These are phyloP conservation scores for Adansonia digitata DNA, from an alignment of 345 rosid species.

Conservation along the genomic window DNA sequence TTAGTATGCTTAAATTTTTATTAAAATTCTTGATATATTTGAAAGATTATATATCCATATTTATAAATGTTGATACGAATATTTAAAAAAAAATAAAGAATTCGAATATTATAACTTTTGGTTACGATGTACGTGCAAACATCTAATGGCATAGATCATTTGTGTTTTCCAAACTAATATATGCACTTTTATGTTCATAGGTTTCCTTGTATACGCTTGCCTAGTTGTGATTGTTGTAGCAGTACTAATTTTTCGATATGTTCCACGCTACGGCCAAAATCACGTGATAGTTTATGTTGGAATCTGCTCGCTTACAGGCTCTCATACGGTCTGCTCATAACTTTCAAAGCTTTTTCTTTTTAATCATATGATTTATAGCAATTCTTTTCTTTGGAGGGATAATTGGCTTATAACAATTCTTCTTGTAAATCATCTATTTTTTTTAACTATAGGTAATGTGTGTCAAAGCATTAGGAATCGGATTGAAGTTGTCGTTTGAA, in stretches of 20 bases:
- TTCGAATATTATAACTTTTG: too few species aligned
- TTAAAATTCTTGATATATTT: too few species aligned
- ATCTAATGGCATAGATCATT: conserved; percentile 6
- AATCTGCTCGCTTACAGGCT: conserved; percentile 93
- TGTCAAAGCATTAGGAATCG: conserved; percentile 78
- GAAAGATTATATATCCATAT: too few species aligned
- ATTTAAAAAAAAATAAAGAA: too few species aligned
- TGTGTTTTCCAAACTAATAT: conserved; percentile 2
- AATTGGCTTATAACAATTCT: background rate
- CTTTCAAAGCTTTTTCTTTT: background rate
- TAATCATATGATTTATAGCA: too few species aligned
- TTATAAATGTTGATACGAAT: too few species aligned
- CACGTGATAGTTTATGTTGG: conserved; percentile 81
- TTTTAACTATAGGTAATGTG: conserved; percentile 54
- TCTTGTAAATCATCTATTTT: background rate
- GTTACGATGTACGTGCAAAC: background rate
- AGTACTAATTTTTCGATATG: conserved; percentile 56
- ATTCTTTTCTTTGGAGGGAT: too few species aligned
- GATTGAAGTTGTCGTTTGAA: conserved; percentile 62
- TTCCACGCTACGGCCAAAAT: conserved; percentile 66
- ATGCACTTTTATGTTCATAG: conserved; percentile 25
- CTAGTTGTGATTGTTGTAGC: conserved; percentile 40
- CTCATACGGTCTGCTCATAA: conserved; percentile 61
- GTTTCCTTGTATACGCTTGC: conserved; percentile 60
- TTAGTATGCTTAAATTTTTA: too few species aligned